Evolutionary conservation across 352 stramenopile genomes (phyloP).

Genomic region (Globisporangium lucens): DNA sequence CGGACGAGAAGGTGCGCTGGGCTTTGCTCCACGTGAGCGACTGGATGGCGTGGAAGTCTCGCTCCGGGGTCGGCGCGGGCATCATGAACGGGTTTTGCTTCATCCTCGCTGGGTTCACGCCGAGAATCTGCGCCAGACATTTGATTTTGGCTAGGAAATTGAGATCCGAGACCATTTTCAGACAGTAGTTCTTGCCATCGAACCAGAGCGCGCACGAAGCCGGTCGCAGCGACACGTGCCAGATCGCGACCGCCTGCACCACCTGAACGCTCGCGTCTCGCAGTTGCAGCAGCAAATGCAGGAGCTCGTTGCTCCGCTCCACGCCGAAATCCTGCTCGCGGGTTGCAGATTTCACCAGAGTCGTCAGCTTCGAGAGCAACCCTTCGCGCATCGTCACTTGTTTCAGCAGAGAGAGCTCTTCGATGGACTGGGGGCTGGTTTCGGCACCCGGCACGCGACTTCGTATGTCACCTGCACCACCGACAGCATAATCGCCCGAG

Average conservation of each 20-base stretch:
- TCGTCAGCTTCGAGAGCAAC: slow-evolving; percentile 47
- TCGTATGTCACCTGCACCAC: background rate
- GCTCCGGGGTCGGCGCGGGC: slow-evolving; percentile 57
- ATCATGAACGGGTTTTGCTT: slow-evolving; percentile 87
- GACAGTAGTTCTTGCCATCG: slow-evolving; percentile 61
- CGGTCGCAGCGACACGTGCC: slow-evolving; percentile 34
- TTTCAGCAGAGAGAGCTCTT: slow-evolving; percentile 50
- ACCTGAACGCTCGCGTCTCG: slow-evolving; percentile 55
- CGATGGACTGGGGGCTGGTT: slow-evolving; percentile 10
- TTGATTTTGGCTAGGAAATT: slow-evolving; percentile 67
- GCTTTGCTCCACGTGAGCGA: slow-evolving; percentile 26
- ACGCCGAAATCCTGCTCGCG: slow-evolving; percentile 30
- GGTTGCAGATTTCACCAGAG: slow-evolving; percentile 25
- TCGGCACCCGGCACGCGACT: background rate
- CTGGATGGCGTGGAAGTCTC: slow-evolving; percentile 40
- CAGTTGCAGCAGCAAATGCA: slow-evolving; percentile 65
- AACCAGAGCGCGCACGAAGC: slow-evolving; percentile 38
- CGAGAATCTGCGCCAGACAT: slow-evolving; percentile 45
- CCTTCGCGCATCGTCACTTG: slow-evolving; percentile 60
- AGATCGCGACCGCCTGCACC: slow-evolving; percentile 48
- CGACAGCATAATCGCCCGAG: too few species aligned
- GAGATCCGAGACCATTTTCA: slow-evolving; percentile 73
- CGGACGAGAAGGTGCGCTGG: slow-evolving; percentile 21
- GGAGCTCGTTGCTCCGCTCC: slow-evolving; percentile 46
- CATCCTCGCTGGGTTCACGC: slow-evolving; percentile 53